phyloP scores from a whole-genome alignment of 2,329 filamentous ascomycete genomes.

The Thielaviopsis populi region DNA sequence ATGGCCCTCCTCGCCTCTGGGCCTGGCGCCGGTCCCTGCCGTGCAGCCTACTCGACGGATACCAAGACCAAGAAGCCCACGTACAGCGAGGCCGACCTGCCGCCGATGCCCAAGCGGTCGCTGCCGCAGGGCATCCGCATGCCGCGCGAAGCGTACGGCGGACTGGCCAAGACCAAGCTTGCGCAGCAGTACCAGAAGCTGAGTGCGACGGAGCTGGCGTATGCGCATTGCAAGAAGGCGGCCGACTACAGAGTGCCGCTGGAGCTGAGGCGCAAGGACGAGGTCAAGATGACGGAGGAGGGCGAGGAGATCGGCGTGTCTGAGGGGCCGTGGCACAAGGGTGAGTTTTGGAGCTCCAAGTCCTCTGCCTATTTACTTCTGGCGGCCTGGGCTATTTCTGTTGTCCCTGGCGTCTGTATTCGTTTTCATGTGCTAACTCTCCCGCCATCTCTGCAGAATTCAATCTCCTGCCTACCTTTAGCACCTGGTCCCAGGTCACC shows the following conservation, averaged over 20 bases:
- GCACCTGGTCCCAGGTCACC: conserved; percentile 88
- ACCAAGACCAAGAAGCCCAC: neutral
- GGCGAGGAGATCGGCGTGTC: conserved; percentile 72
- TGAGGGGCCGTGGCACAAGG: conserved; percentile 65
- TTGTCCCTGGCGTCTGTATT: neutral
- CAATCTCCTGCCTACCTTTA: conserved; percentile 71
- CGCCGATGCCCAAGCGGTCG: conserved; percentile 14
- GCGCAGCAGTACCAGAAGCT: conserved; percentile 47
- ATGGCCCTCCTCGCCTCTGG: neutral
- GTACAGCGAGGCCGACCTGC: neutral
- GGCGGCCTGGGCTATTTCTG: neutral
- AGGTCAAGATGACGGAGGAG: conserved; percentile 54
- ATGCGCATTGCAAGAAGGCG: conserved; percentile 56
- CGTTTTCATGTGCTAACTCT: conserved; percentile 1
- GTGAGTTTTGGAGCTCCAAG: conserved; percentile 33
- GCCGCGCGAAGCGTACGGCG: conserved; percentile 13
- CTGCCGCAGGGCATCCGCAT: conserved; percentile 13
- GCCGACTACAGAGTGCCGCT: conserved; percentile 66
- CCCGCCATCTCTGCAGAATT: conserved; percentile 41
- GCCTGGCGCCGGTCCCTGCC: neutral
- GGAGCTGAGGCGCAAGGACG: conserved; percentile 46
- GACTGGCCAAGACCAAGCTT: conserved; percentile 13
- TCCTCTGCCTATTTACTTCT: neutral
- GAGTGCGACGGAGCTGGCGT: conserved; percentile 61
- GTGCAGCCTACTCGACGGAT: neutral